phyloP scores from a whole-genome alignment of 2,329 filamentous ascomycete species.

The Sporothrix globosa region DNA sequence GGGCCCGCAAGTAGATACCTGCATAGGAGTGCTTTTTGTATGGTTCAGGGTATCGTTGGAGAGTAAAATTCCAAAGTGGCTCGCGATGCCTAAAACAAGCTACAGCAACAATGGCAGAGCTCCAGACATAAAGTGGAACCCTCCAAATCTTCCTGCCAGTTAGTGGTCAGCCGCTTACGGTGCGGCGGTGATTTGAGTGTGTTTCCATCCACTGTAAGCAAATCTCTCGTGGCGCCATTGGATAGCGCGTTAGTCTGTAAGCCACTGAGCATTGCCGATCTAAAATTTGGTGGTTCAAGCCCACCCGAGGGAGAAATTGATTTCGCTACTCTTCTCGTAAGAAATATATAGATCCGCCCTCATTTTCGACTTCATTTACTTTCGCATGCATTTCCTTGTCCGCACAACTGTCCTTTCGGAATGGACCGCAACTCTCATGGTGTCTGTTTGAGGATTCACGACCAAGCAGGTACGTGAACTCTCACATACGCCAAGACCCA shows the following conservation, averaged over 20 bases:
- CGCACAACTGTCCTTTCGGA: no score
- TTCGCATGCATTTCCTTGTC: not conserved
- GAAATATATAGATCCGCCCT: no score
- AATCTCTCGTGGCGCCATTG: conserved; percentile 33
- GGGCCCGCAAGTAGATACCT: no score
- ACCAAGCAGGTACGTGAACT: not conserved
- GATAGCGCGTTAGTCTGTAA: conserved; percentile 34
- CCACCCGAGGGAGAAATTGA: conserved; percentile 30
- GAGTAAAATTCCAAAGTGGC: not conserved
- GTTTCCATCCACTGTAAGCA: conserved; percentile 3
- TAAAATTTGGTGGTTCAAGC: conserved; percentile 32
- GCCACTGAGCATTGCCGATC: conserved; percentile 1
- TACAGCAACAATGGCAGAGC: not conserved
- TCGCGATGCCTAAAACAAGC: not conserved
- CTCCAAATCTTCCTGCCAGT: not conserved
- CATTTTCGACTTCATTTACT: not conserved
- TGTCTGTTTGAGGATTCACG: not conserved
- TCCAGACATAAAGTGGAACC: conserved; percentile 5
- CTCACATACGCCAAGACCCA: no score
- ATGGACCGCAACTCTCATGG: no score
- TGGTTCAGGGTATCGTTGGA: not conserved
- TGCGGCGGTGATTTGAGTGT: not conserved
- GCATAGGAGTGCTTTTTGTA: no score
- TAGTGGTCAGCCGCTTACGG: not conserved
- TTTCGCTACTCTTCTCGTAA: not conserved